A percentile compares a stretch with the other conserved stretches of the same genome.
Conservation (phyloP, 106 monocot genomes). For the Acorus calamus region DNA sequence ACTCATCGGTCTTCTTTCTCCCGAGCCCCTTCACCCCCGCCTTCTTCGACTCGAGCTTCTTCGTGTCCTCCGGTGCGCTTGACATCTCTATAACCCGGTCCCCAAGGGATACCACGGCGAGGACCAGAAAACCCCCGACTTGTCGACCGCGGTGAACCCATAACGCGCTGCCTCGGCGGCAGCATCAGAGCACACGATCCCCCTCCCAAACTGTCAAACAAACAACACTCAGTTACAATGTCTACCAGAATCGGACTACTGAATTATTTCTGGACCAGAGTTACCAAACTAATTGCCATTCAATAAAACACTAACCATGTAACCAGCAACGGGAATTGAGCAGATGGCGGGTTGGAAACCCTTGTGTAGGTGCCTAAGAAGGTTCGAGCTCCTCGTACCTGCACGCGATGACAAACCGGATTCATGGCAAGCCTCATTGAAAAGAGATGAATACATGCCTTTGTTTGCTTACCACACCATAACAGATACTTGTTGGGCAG, state of each 20-base stretch:
- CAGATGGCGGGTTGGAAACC: conserved; percentile 51
- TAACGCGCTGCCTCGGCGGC: conserved; percentile 74
- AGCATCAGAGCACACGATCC: conserved; percentile 62
- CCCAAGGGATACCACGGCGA: conserved; percentile 46
- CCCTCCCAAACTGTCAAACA: conserved; percentile 45
- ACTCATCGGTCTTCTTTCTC: conserved; percentile 48
- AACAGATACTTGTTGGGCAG: conserved; percentile 60
- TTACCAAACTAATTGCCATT: too few species aligned
- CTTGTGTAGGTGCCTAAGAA: conserved; percentile 52
- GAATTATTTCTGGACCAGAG: too few species aligned
- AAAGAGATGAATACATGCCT: too few species aligned
- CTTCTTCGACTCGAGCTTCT: conserved; percentile 42
- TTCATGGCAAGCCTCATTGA: not conserved
- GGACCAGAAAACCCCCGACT: conserved; percentile 54
- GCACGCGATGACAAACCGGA: not conserved
- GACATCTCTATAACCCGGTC: conserved; percentile 40
- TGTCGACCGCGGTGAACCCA: conserved; percentile 54
- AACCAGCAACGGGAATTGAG: conserved; percentile 55
- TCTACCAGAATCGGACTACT: too few species aligned
- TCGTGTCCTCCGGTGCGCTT: conserved; percentile 32
- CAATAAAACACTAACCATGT: conserved; percentile 74
- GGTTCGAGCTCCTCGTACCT: conserved; percentile 61
- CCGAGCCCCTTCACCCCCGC: conserved; percentile 49
- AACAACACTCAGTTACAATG: too few species aligned
- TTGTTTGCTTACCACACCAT: conserved; percentile 57